Evolutionary conservation across 116 monocot species (phyloP), one percentile per base, ranked within the genome.

Genomic region (Thalassia testudinum): DNA sequence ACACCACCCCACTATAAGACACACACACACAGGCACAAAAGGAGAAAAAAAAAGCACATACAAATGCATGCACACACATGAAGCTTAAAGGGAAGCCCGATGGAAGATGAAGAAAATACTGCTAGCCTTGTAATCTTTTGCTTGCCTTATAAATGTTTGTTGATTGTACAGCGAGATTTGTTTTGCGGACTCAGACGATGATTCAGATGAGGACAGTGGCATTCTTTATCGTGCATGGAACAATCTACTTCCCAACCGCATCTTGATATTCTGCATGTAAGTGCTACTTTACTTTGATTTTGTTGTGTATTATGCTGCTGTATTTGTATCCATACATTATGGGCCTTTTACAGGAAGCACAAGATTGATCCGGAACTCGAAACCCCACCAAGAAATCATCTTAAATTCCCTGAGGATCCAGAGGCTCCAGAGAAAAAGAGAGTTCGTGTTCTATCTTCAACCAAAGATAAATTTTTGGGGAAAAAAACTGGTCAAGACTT

Each of bases 191-290:
- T 26, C 21, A 29, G 61, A 58, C 21, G 57, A 72, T 3, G 57
- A 66, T 20, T 19, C 23, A 21, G 65, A 70, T 28, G 68, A 68
- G 24, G 66, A 81, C 21, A 66, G 66, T 50, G 72, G 24, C 11
- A 53, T 77, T 21, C 53, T 60, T 25, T 65, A 59, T 51, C 72
- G 82, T 53, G 86, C 86, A 58, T 87, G 86, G 86, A 72, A 75
- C 29, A 64, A 51, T 54, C 73, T 85, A 4, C 65, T 87, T 48
- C 75, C 75, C 1, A 72, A 81, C 27, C 75, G 86, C 17, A 72
- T 87, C 14, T 70, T 87, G 58, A 87, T 87, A 57, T 87, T 81
- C 49, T 87, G 86, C 73, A 19, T 75, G 86, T 87, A 73, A 64
- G 17, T 21, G 34, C 12, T 61, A 18, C 21, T 5, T 4, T 52